Percentiles rank a stretch among this genome's conserved stretches.
phyloP scores from a whole-genome alignment of 2,329 filamentous ascomycete genomes.

The Pseudogymnoascus verrucosus region DNA sequence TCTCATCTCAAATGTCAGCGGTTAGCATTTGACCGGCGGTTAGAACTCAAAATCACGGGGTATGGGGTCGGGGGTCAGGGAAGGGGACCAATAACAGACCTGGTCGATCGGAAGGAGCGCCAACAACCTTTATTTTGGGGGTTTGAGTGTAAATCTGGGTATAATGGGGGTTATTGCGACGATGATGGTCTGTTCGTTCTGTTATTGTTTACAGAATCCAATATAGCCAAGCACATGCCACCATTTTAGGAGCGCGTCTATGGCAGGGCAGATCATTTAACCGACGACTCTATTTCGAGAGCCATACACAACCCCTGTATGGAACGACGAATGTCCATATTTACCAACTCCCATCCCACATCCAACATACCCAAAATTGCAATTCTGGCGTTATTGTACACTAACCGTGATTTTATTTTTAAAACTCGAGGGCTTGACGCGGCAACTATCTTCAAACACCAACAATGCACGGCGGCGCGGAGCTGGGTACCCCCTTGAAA shows the following conservation, averaged over 20 bases:
- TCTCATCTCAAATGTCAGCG: constrained; percentile 10
- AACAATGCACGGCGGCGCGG: background rate
- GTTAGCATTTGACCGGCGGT: constrained; percentile 7
- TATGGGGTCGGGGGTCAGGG: background rate
- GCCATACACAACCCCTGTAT: constrained; percentile 1
- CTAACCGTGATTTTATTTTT: background rate
- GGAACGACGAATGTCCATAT: background rate
- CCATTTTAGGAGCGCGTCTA: constrained; percentile 6
- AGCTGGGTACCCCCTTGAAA: background rate
- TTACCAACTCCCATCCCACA: background rate
- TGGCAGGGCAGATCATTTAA: constrained; percentile 3
- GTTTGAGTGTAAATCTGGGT: background rate
- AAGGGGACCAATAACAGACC: background rate
- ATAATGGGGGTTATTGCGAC: constrained; percentile 3
- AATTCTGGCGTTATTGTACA: background rate
- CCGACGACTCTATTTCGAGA: background rate
- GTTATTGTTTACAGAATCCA: constrained; percentile 6
- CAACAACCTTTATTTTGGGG: background rate
- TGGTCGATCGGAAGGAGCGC: background rate
- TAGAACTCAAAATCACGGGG: constrained; percentile 6
- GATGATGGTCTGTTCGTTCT: background rate
- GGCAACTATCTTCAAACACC: background rate
- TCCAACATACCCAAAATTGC: background rate
- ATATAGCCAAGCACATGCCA: constrained; percentile 6
- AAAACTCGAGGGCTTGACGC: constrained; percentile 5